Conservation (phyloP, 164 flowering plant genomes). For the Macadamia tetraphylla region DNA sequence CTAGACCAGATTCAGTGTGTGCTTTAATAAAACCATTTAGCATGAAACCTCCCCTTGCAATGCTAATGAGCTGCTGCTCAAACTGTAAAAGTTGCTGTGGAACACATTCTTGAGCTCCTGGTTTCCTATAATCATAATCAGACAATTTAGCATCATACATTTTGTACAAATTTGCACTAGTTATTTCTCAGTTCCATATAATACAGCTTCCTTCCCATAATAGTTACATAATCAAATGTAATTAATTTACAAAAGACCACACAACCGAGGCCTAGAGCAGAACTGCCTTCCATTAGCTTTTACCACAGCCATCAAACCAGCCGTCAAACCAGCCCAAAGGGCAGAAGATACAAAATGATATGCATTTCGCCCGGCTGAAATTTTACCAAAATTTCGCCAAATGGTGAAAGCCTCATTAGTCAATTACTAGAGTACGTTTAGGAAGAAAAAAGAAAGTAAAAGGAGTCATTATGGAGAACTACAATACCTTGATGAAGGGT, state of each 20-base stretch:
- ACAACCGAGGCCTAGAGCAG: conserved; percentile 87
- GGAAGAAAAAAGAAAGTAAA: neutral
- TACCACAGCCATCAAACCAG: conserved; percentile 72
- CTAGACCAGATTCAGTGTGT: too few relatives aligned
- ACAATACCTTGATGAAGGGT: conserved; percentile 71
- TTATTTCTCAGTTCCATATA: too few relatives aligned
- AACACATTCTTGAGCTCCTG: too few relatives aligned
- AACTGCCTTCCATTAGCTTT: conserved; percentile 91
- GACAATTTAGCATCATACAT: too few relatives aligned
- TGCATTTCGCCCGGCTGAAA: conserved; percentile 62
- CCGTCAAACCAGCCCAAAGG: conserved; percentile 77
- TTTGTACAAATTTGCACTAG: too few relatives aligned
- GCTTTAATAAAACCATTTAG: too few relatives aligned
- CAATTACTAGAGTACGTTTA: neutral
- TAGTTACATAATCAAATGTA: neutral
- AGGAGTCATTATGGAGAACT: neutral
- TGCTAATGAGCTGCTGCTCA: too few relatives aligned
- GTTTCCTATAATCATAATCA: too few relatives aligned
- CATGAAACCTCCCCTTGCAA: too few relatives aligned
- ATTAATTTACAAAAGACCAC: conserved; percentile 49
- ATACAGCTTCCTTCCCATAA: neutral
- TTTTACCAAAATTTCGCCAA: neutral
- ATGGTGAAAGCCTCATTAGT: too few relatives aligned
- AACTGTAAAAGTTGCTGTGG: too few relatives aligned
- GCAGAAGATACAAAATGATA: conserved; percentile 55